Evolutionary conservation across 164 flowering plant genomes (phyloP).

Genomic region (Annona squamosa): DNA sequence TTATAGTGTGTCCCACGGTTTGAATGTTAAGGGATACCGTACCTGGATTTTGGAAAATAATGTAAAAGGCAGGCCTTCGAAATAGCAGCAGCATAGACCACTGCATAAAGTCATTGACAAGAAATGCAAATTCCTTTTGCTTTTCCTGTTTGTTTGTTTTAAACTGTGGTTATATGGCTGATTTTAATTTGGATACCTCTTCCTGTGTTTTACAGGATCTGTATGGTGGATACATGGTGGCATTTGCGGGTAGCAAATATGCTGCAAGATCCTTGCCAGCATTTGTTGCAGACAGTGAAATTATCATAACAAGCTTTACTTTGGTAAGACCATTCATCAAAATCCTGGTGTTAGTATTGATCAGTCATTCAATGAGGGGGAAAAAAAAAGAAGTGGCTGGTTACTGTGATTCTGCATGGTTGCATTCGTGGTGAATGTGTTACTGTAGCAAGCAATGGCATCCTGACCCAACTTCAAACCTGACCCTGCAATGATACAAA

Average conservation of each 20-base stretch:
- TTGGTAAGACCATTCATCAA: conserved; percentile 43
- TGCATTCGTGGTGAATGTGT: no score
- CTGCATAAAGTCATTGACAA: no score
- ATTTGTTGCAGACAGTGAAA: conserved; percentile 70
- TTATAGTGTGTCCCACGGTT: neutral
- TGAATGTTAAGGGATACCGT: neutral
- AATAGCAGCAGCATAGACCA: no score
- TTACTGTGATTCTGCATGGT: no score
- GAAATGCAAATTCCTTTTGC: neutral
- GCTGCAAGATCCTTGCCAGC: conserved; percentile 83
- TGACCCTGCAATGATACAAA: no score
- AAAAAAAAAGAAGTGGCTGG: no score
- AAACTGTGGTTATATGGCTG: neutral
- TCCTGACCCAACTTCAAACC: no score
- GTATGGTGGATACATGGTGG: conserved; percentile 87
- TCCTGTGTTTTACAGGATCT: conserved; percentile 31
- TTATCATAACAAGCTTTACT: conserved; percentile 81
- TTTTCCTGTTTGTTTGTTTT: neutral
- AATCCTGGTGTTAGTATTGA: neutral
- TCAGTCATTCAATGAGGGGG: no score
- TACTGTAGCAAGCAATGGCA: no score
- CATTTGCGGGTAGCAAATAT: conserved; percentile 94
- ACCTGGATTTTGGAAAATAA: neutral
- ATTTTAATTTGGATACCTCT: neutral
- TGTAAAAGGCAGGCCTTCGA: no score